Evolutionary conservation across 2,329 filamentous ascomycete species (phyloP).

Genomic region (Biscogniauxia mediterranea): DNA sequence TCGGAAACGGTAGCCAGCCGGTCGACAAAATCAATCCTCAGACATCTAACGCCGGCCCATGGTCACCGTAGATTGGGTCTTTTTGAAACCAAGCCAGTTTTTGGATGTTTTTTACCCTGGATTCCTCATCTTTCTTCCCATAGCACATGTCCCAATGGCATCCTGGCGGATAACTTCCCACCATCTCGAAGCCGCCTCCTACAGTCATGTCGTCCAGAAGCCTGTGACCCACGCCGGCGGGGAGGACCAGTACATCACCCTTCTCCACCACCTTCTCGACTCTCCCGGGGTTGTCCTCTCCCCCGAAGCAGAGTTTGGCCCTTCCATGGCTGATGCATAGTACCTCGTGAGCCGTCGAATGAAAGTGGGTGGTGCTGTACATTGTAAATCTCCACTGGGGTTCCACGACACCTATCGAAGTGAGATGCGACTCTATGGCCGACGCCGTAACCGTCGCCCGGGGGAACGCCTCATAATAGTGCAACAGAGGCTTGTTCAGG

Average conservation of each 20-base stretch:
- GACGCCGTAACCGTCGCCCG: conserved; percentile 36
- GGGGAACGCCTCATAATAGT: conserved; percentile 62
- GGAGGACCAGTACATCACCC: conserved; percentile 64
- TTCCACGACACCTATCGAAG: conserved; percentile 49
- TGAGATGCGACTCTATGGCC: conserved; percentile 56
- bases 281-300: conserved; percentile 56
- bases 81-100: conserved; percentile 54
- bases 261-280: conserved; percentile 54
- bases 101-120: conserved; percentile 47
- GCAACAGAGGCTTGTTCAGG: conserved; percentile 60
- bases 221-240: conserved; percentile 64
- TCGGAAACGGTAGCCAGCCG: background rate
- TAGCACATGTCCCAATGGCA: conserved; percentile 72
- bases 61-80: conserved; percentile 59
- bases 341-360: conserved; percentile 66
- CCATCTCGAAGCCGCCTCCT: conserved; percentile 56
- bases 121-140: conserved; percentile 55
- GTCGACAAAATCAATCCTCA: conserved; percentile 14
- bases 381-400: conserved; percentile 70
- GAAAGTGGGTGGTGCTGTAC: conserved; percentile 65
- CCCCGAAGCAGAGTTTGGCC: conserved; percentile 65
- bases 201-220: conserved; percentile 52
- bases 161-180: conserved; percentile 61
- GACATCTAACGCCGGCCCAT: conserved; percentile 49
- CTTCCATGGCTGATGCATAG: conserved; percentile 57